Base-by-base conservation (phyloP, 257 asterid genomes). In the Nicotiana paniculata region DNA sequence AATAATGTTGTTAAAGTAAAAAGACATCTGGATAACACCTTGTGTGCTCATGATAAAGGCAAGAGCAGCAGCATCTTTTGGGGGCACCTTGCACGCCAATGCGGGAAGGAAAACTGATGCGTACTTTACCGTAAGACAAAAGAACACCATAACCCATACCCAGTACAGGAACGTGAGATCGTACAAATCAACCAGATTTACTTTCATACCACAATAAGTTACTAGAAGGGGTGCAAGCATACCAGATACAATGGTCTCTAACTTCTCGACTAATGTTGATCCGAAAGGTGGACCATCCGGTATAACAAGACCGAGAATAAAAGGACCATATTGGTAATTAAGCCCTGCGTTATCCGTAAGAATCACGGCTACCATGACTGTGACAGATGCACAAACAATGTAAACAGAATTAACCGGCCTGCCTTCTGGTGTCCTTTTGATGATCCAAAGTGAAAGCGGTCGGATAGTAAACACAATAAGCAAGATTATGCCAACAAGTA, bases 271-370 rank as follows among this genome's bases (percentile, higher is more conserved):
- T 64, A 95, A 79, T 8, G 98, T 91, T 7, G 99, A 87, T 33
- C 99, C 99, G 33, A 95, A 66, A 39, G 99, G 99, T 0, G 99
- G 99, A n/a, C 99, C 99, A 16, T 91, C 97, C 0, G 99, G 99
- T 70, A 93, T 90, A 0, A 86, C 90, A 76, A 95, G 83, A 4
- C 98, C 99, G 3, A 95, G 88, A 55, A 95, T 21, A 77, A 95
- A 95, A 0, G 99, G 97, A 11, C 99, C 99, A 17, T 91, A 90
- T 86, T 89, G 92, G 81, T 88, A 92, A 81, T 87, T 82, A 39
- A 93, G 84, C 6, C 98, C 99, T 21, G 88, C 91, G 39, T 91
- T 93, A 79, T 91, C 96, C 1, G 92, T 88, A 21, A 93, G 28
- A 15, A 93, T 59, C 84, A 90, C 93, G 9, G 91, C 90, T 1